phyloP scores from a whole-genome alignment of 2,329 filamentous ascomycete genomes.

The Eurotiales sp. region DNA sequence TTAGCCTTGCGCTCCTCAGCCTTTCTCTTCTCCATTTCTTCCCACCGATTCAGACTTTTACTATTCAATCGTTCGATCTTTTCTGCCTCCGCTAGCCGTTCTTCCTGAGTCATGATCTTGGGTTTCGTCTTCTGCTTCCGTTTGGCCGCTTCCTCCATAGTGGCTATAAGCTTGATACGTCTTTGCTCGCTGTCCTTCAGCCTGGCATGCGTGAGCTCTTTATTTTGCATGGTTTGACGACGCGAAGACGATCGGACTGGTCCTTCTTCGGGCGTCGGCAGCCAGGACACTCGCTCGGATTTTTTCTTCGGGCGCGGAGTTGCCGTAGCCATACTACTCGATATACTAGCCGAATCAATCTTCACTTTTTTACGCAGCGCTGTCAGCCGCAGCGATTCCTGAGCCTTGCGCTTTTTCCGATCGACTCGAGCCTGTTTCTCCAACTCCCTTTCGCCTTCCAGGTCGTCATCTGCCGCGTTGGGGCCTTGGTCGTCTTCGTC shows the following conservation, averaged over 20 bases:
- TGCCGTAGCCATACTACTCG: slow-evolving; percentile 27
- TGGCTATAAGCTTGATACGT: slow-evolving; percentile 46
- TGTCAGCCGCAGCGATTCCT: slow-evolving; percentile 62
- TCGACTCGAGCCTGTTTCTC: slow-evolving; percentile 71
- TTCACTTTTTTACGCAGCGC: slow-evolving; percentile 67
- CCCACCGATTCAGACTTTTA: slow-evolving; percentile 89
- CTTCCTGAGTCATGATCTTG: slow-evolving; percentile 78
- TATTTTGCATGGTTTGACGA: slow-evolving; percentile 62
- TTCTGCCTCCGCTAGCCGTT: slow-evolving; percentile 78
- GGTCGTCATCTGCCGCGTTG: slow-evolving; percentile 56
- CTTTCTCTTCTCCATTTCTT: slow-evolving; percentile 83
- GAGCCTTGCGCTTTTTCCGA: slow-evolving; percentile 76
- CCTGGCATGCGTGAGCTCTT: slow-evolving; percentile 52
- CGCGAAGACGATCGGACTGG: slow-evolving; percentile 61
- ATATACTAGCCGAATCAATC: slow-evolving; percentile 55
- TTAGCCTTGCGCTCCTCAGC: slow-evolving; percentile 79
- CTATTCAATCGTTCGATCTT: slow-evolving; percentile 80
- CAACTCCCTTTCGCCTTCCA: slow-evolving; percentile 84
- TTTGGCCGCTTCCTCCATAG: slow-evolving; percentile 60
- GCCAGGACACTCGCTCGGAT: slow-evolving; percentile 67
- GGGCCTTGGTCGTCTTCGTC: slow-evolving; percentile 74
- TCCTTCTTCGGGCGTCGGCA: slow-evolving; percentile 60
- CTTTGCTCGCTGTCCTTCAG: slow-evolving; percentile 49
- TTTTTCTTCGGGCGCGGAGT: slow-evolving; percentile 60
- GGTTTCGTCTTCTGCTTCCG: slow-evolving; percentile 70